Percentiles rank a stretch among this genome's conserved stretches.
phyloP scores from a whole-genome alignment of 345 rosid genomes.

The Eucalyptus pauciflora region DNA sequence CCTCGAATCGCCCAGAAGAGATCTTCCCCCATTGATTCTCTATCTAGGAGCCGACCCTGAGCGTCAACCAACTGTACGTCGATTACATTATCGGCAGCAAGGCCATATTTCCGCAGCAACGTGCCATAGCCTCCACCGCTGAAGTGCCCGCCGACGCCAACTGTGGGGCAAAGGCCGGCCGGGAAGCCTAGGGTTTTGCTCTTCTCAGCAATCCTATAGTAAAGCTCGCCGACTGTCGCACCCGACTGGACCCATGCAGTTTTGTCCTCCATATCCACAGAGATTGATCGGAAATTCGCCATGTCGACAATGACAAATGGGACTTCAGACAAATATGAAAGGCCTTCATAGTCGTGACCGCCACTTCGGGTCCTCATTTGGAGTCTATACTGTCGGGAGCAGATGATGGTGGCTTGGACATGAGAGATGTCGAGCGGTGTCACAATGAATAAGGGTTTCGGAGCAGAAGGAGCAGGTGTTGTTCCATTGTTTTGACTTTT shows the following conservation, averaged over 20 bases:
- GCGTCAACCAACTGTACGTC: constrained; percentile 28
- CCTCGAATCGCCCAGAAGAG: constrained; percentile 54
- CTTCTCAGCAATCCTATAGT: constrained; percentile 26
- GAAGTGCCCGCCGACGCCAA: constrained; percentile 33
- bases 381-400: constrained; percentile 14
- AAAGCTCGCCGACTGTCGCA: constrained; percentile 43
- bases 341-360: constrained; percentile 50
- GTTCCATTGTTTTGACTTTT: not conserved
- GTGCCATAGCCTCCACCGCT: constrained; percentile 45
- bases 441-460: constrained; percentile 12
- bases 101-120: constrained; percentile 40
- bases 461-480: not conserved
- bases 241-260: constrained; percentile 57
- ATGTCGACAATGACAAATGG: constrained; percentile 39
- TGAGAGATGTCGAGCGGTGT: constrained; percentile 21
- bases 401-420: constrained; percentile 22
- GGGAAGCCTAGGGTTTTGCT: constrained; percentile 34
- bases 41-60: constrained; percentile 25
- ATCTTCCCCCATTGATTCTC: constrained; percentile 32
- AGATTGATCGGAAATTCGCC: constrained; percentile 21
- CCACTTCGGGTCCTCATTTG: constrained; percentile 34
- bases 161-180: constrained; percentile 30
- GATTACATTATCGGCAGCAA: constrained; percentile 31
- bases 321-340: constrained; percentile 24
- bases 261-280: constrained; percentile 10